phyloP scores from a whole-genome alignment of 2,329 filamentous ascomycete genomes.

The Dothistroma septosporum region DNA sequence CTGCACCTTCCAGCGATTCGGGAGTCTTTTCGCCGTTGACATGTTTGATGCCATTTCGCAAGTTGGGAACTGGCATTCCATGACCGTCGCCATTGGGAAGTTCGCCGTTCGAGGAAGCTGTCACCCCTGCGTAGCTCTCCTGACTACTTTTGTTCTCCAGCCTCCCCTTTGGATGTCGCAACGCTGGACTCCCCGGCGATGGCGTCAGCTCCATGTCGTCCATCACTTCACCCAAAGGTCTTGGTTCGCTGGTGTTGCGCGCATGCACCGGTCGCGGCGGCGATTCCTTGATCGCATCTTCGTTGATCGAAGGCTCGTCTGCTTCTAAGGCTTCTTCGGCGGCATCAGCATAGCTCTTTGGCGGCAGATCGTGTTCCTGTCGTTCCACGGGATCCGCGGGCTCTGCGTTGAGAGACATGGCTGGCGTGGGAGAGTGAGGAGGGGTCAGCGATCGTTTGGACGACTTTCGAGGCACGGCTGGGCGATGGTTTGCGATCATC shows the following conservation, averaged over 20 bases:
- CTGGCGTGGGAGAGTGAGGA: constrained; percentile 2
- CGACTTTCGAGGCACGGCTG: neutral
- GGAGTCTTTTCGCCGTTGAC: constrained; percentile 17
- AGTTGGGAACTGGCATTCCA: constrained; percentile 14
- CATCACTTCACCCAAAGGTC: constrained; percentile 34
- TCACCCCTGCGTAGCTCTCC: constrained; percentile 25
- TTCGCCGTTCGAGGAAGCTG: constrained; percentile 13
- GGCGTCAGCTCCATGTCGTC: constrained; percentile 30
- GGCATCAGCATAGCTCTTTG: constrained; percentile 45
- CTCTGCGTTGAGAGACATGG: constrained; percentile 42
- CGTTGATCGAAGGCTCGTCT: constrained; percentile 19
- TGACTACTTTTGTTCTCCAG: constrained; percentile 23
- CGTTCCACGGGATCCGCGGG: constrained; percentile 40
- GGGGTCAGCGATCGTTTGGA: neutral
- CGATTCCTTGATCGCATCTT: constrained; percentile 34
- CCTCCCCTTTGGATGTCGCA: constrained; percentile 29
- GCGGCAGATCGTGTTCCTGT: constrained; percentile 36
- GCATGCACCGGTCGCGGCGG: constrained; percentile 27
- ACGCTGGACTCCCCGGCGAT: constrained; percentile 29
- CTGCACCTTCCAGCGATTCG: constrained; percentile 28
- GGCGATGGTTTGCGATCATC: neutral
- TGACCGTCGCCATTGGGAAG: constrained; percentile 21
- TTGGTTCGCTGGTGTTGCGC: constrained; percentile 30
- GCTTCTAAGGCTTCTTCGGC: constrained; percentile 28
- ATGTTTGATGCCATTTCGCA: constrained; percentile 5